Base-by-base conservation (phyloP, 2,329 filamentous ascomycete species). In the Colletotrichum caudatum region DNA sequence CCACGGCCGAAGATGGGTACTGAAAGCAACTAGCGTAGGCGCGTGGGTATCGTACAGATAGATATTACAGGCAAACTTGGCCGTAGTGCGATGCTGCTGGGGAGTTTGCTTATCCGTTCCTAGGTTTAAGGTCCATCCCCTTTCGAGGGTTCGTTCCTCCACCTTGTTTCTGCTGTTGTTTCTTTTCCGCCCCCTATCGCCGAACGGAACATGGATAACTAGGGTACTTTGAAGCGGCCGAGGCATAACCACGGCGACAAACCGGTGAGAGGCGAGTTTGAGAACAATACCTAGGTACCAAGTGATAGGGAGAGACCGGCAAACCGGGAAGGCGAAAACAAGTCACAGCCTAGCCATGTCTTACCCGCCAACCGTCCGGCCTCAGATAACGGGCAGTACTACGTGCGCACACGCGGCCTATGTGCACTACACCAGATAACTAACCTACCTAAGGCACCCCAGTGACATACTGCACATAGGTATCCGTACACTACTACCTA, bases 71-170 rank as follows among this genome's bases (percentile, higher is more conserved):
- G 53, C 37, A 56, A 35, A 39, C 54, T 39, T 39, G 20, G 54
- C 54, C 18, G 54, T 39, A 39, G 18, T 11, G 16, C 5, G 66
- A 69, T 54, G 26, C 51, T 48, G 59, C 29, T 3, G 29, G 29
- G 3, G 29, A 29, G 29, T 29, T 29, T 29, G 5, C 29, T 29
- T 29, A 29, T 29, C 29, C 29, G 2, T 29, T 4, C 29, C 29
- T 29, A 59, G 46, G 68, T 41, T 46, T n/a, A 23, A 37, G 53
- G 23, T 64, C 53, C 69, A 64, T 68, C 26, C 65, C 60, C 58
- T 61, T 56, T 56, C 69, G 54, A 35, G 12, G 16, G 26, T 51
- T 64, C 48, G 26, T 51, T 64, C 48, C 33, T 41, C 12, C 54
- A 41, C 61, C 39, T 46, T 63, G 26, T 53, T 37, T 23, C 26